These are phyloP conservation scores for Gremmenia infestans DNA, from an alignment of 2,329 filamentous ascomycete genomes.

Conservation along the genomic window DNA sequence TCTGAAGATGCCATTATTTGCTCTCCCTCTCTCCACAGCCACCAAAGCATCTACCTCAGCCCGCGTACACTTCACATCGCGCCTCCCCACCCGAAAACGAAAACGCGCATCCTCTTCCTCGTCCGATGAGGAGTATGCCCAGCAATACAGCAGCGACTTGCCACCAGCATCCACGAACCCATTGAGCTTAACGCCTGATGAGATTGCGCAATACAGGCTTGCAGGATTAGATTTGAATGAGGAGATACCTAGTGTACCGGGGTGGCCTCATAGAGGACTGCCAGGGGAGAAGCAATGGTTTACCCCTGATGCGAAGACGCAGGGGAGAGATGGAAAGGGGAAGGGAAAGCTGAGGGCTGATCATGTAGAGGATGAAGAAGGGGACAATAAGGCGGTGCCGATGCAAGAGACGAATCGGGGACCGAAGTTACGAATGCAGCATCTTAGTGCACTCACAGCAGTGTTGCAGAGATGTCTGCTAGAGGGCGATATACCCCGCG, in stretches of 20 bases:
- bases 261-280: constrained; percentile 49
- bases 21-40: constrained; percentile 20
- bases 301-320: not conserved
- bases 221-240: constrained; percentile 49
- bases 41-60: constrained; percentile 5
- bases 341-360: constrained; percentile 1
- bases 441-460: constrained; percentile 63
- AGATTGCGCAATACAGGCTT: constrained; percentile 47
- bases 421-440: constrained; percentile 40
- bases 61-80: constrained; percentile 9
- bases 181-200: constrained; percentile 47
- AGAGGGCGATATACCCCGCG: constrained; percentile 64
- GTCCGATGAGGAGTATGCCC: constrained; percentile 8
- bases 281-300: constrained; percentile 14
- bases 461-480: constrained; percentile 70
- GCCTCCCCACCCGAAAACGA: constrained; percentile 18
- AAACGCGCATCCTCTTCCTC: constrained; percentile 16
- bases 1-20: constrained; percentile 22
- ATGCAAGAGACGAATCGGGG: constrained; percentile 3
- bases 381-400: not conserved
- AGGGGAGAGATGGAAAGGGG: not conserved
- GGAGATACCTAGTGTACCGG: constrained; percentile 35
- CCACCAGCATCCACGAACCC: constrained; percentile 41
- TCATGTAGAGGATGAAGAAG: constrained; percentile 5
- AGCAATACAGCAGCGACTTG: not conserved